Conservation (phyloP, 208 protist genomes). For the Herpetomonas samuelpessoai region DNA sequence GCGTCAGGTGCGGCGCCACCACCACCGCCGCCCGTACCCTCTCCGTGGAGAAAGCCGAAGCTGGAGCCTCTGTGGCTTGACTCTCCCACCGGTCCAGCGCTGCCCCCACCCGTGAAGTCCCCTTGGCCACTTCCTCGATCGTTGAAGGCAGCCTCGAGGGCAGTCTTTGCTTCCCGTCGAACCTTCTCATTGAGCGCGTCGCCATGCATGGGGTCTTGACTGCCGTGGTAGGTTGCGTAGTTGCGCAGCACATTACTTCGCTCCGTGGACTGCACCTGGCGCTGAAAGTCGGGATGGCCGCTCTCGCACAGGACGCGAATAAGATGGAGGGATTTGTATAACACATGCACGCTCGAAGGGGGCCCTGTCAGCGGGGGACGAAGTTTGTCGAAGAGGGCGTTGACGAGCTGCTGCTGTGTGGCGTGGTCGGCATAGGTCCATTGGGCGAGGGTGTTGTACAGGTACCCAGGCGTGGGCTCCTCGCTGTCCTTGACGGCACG, state of each 20-base stretch:
- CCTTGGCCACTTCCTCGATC: conserved; percentile 1
- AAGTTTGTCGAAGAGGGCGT: conserved; percentile 41
- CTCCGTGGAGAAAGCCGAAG: background rate
- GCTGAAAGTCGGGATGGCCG: conserved; percentile 66
- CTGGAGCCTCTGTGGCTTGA: no score
- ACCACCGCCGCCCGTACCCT: background rate
- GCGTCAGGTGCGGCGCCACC: no score
- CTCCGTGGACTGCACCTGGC: conserved; percentile 35
- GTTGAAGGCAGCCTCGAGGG: conserved; percentile 47
- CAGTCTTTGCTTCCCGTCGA: conserved; percentile 35
- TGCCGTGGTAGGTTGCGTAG: conserved; percentile 40
- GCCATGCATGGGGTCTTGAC: conserved; percentile 33
- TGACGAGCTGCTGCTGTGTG: conserved; percentile 40
- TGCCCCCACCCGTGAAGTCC: background rate
- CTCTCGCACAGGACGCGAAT: conserved; percentile 60
- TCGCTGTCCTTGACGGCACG: conserved; percentile 41
- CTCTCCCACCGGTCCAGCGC: no score
- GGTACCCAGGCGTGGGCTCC: conserved; percentile 50
- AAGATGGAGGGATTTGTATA: conserved; percentile 68
- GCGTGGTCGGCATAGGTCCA: conserved; percentile 40
- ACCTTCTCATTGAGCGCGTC: conserved; percentile 69
- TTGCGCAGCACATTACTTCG: conserved; percentile 18
- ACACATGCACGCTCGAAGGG: conserved; percentile 25
- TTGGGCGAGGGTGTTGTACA: conserved; percentile 52
- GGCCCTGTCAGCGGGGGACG: conserved; percentile 11